Evolutionary conservation across 441 rosid genomes (phyloP).

Genomic region (Viola pubescens): DNA sequence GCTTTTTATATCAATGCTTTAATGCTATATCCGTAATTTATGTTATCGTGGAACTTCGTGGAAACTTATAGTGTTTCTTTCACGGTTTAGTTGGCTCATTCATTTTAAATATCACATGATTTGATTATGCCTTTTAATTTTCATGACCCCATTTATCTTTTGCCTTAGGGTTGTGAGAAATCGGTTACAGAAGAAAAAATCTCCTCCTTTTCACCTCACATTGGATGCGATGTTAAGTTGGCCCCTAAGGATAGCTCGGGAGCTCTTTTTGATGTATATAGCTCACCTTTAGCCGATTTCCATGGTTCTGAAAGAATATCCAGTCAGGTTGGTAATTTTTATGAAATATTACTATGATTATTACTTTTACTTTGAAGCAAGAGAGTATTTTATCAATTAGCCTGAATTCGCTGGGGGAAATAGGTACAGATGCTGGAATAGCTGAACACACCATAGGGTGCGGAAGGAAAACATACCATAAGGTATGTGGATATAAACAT

Average conservation of each 20-base stretch:
- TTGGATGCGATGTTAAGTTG: constrained; percentile 48
- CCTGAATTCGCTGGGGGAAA: no score
- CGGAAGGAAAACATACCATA: no score
- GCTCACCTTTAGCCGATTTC: constrained; percentile 74
- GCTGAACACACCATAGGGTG: no score
- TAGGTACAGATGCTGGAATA: no score
- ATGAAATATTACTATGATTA: background rate
- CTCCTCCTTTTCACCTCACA: constrained; percentile 24
- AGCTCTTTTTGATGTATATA: constrained; percentile 41
- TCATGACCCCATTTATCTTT: constrained; percentile 13
- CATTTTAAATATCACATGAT: background rate
- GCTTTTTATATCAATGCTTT: background rate
- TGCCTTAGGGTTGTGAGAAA: constrained; percentile 50
- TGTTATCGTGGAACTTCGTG: background rate
- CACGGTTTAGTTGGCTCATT: background rate
- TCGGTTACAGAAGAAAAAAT: constrained; percentile 31
- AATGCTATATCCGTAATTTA: background rate
- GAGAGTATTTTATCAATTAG: background rate
- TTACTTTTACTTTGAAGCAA: background rate
- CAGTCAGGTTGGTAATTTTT: constrained; percentile 45
- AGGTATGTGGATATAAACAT: no score
- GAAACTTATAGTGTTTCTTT: background rate
- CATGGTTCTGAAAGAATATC: constrained; percentile 61
- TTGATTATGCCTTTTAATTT: background rate
- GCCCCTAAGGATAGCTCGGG: constrained; percentile 34